A percentile compares a stretch with the other conserved stretches of the same genome.
phyloP scores from a whole-genome alignment of 2,329 filamentous ascomycete species.

The Pyrenophora tritici-repentis region DNA sequence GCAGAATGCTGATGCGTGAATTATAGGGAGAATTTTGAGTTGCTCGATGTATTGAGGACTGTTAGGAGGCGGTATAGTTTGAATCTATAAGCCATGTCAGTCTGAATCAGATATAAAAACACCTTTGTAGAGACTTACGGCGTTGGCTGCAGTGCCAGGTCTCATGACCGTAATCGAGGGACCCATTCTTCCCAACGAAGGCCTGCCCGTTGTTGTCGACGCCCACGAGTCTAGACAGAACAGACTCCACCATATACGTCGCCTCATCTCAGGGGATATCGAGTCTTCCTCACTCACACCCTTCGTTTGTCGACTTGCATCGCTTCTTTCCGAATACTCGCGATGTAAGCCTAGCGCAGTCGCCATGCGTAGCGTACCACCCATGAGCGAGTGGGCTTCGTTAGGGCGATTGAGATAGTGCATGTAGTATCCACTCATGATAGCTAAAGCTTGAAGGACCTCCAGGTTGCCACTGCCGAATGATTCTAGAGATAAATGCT shows the following conservation, averaged over 20 bases:
- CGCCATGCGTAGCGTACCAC: constrained; percentile 74
- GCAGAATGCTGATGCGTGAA: constrained; percentile 79
- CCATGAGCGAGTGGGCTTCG: constrained; percentile 74
- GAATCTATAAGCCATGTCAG: constrained; percentile 18
- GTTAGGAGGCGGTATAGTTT: constrained; percentile 37
- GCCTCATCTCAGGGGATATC: constrained; percentile 47
- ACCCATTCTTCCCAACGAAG: constrained; percentile 47
- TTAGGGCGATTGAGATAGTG: constrained; percentile 80
- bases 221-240: constrained; percentile 53
- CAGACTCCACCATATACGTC: constrained; percentile 53
- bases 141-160: constrained; percentile 40
- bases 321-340: constrained; percentile 56
- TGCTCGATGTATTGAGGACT: constrained; percentile 55
- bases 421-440: constrained; percentile 76
- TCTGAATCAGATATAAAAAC: background rate
- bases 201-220: constrained; percentile 51
- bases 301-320: constrained; percentile 21
- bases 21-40: constrained; percentile 69
- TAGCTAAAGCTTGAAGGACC: constrained; percentile 70
- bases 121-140: constrained; percentile 26
- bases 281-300: constrained; percentile 38
- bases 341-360: constrained; percentile 73
- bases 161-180: constrained; percentile 47
- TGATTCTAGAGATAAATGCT: constrained; percentile 68
- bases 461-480: constrained; percentile 75